Evolutionary conservation across 352 stramenopile species (phyloP).

Genomic region (Phytophthora lateralis): DNA sequence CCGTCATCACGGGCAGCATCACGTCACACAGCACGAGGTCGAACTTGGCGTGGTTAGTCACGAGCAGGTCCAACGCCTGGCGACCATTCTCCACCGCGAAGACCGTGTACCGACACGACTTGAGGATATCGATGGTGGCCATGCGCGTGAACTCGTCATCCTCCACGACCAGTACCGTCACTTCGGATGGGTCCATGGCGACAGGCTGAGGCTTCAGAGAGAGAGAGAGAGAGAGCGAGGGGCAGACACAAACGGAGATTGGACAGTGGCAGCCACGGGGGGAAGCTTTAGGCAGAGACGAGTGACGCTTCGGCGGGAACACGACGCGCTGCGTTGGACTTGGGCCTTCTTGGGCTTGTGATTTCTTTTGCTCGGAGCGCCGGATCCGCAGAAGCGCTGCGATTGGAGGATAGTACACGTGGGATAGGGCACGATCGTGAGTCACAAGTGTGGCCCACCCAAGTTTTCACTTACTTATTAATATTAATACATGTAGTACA

Average conservation of each 20-base stretch:
- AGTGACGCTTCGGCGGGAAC: conserved; percentile 22
- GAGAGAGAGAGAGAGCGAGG: neutral
- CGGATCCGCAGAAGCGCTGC: neutral
- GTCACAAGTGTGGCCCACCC: neutral
- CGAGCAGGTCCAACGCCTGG: conserved; percentile 74
- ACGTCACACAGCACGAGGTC: conserved; percentile 91
- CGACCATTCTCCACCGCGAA: conserved; percentile 85
- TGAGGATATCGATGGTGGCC: conserved; percentile 89
- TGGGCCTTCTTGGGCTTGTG: conserved; percentile 10
- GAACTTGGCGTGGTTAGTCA: conserved; percentile 76
- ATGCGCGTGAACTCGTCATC: conserved; percentile 91
- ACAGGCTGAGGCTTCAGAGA: conserved; percentile 4
- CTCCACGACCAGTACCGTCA: conserved; percentile 89
- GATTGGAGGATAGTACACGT: conserved; percentile 5
- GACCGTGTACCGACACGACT: conserved; percentile 84
- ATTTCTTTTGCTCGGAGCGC: conserved; percentile 9
- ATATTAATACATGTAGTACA: no score
- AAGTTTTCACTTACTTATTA: no score
- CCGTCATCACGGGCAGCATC: conserved; percentile 90
- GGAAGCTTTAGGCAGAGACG: conserved; percentile 24
- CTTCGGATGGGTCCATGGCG: conserved; percentile 85
- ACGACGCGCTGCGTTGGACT: conserved; percentile 6
- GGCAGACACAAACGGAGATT: neutral
- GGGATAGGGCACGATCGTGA: conserved; percentile 1
- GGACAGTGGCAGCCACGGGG: neutral